Conservation (phyloP, 208 protist genomes). For the Trypanosomatidae sp. region DNA sequence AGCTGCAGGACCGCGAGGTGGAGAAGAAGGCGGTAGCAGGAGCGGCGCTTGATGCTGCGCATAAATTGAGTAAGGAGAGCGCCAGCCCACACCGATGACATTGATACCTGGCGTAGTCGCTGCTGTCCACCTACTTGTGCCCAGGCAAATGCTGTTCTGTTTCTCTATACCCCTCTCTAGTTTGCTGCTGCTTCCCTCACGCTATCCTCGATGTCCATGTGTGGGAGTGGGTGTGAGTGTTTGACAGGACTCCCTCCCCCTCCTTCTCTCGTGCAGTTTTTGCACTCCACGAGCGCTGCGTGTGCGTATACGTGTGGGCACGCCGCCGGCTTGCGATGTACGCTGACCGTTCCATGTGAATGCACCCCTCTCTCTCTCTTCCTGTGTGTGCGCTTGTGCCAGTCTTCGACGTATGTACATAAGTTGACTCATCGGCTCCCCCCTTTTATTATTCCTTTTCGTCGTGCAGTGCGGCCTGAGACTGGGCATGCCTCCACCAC, state of each 20-base stretch:
- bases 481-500: too few species aligned
- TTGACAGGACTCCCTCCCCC: background rate
- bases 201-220: background rate
- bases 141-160: background rate
- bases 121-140: background rate
- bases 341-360: background rate
- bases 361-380: background rate
- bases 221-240: background rate
- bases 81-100: background rate
- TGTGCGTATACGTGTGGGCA: background rate
- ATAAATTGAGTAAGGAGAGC: conserved; percentile 2
- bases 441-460: background rate
- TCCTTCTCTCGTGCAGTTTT: background rate
- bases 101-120: background rate
- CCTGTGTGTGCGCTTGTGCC: background rate
- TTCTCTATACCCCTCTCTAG: background rate
- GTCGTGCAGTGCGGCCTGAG: background rate
- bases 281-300: background rate
- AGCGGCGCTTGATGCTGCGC: conserved; percentile 38
- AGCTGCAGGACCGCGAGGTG: conserved; percentile 29
- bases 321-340: background rate
- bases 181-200: background rate
- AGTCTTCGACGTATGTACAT: background rate
- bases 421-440: background rate
- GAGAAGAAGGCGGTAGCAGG: conserved; percentile 54